A percentile compares a stretch with the other conserved stretches of the same genome.
Evolutionary conservation across 2,329 filamentous ascomycete genomes (phyloP).

Genomic region (Verticillium longisporum): DNA sequence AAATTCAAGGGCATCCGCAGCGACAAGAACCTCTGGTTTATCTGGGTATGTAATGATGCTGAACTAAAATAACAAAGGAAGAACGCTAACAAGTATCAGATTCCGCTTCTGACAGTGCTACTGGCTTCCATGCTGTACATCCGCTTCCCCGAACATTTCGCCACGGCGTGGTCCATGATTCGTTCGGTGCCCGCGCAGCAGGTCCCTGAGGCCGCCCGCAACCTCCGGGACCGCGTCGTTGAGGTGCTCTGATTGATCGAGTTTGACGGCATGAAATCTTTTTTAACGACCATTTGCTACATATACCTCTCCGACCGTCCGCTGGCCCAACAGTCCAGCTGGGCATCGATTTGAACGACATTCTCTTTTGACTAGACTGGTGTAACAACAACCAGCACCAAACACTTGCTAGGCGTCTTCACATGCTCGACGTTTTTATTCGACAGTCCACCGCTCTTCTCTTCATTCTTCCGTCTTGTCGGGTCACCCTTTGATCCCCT

Average conservation of each 20-base stretch:
- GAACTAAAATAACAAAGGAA: neutral
- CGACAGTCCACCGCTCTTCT: neutral
- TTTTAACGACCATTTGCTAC: neutral
- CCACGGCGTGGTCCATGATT: slow-evolving; percentile 9
- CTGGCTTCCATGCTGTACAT: slow-evolving; percentile 43
- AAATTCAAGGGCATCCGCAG: slow-evolving; percentile 57
- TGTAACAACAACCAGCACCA: neutral
- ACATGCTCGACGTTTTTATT: neutral
- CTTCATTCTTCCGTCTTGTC: neutral
- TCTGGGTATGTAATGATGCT: slow-evolving; percentile 48
- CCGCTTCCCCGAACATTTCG: slow-evolving; percentile 40
- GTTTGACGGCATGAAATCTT: neutral
- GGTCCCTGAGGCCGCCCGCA: slow-evolving; percentile 7
- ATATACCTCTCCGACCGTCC: neutral
- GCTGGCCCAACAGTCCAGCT: neutral
- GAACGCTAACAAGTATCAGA: slow-evolving; percentile 24
- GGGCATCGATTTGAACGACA: neutral
- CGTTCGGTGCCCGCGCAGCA: slow-evolving; percentile 8
- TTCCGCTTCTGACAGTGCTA: slow-evolving; percentile 42
- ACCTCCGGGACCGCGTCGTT: slow-evolving; percentile 15
- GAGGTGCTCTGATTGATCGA: slow-evolving; percentile 14
- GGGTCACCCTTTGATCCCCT: neutral
- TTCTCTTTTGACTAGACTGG: neutral
- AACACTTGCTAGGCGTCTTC: neutral
- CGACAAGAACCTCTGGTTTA: slow-evolving; percentile 60